Evolutionary conservation across 2,329 filamentous ascomycete species (phyloP).

Genomic region (Penicillium sp.): DNA sequence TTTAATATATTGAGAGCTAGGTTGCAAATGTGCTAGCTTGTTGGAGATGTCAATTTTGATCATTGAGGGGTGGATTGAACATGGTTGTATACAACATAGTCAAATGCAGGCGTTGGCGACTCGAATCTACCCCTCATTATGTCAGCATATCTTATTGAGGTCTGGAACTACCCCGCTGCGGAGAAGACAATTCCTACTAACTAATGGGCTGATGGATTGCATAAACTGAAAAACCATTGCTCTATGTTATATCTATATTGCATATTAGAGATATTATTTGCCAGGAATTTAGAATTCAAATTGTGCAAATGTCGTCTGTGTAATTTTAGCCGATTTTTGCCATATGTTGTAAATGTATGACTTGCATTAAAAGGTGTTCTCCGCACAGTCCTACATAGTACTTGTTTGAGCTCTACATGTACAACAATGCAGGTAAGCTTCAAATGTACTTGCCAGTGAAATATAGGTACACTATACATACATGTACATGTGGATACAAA

Average conservation of each 20-base stretch:
- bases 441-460: not conserved
- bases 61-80: not conserved
- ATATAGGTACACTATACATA: not conserved
- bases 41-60: not conserved
- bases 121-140: slow-evolving; percentile 28
- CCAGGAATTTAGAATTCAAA: too few species aligned
- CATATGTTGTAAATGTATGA: too few species aligned
- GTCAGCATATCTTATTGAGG: slow-evolving; percentile 12
- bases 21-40: not conserved
- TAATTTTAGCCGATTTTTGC: too few species aligned
- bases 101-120: not conserved
- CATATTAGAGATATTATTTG: too few species aligned
- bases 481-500: not conserved
- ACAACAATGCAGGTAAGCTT: too few species aligned
- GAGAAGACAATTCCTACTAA: slow-evolving; percentile 2
- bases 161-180: slow-evolving; percentile 11
- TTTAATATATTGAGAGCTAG: not conserved
- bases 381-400: too few species aligned
- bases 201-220: not conserved
- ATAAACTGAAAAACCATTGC: not conserved
- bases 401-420: too few species aligned
- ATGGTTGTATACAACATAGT: not conserved
- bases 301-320: too few species aligned
- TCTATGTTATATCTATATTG: not conserved
- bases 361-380: too few species aligned